Base-by-base conservation (phyloP, 805 yeast genomes). In the Lachancea mirantina region DNA sequence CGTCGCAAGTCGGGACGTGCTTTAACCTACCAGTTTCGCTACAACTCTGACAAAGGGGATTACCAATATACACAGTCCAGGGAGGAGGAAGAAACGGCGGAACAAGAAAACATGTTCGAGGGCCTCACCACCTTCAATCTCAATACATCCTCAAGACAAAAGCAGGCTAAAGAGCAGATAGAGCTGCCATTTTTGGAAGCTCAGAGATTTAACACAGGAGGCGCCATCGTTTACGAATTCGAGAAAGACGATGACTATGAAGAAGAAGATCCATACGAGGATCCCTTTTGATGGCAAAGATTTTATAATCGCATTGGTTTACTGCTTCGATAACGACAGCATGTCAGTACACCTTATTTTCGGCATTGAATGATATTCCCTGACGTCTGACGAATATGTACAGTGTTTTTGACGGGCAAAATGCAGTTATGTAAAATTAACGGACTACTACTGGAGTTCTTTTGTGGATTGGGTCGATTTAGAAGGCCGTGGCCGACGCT, bases 211-310 rank as follows among this genome's bases (percentile, higher is more conserved):
- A 72, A 75, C 20, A 62, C 73, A 30, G 95, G 95, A 34, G 96
- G 97, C 13, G 96, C 98, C 1, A 88, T 92, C 45, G 94, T 89
- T 4, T 89, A 89, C 52, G 92, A 92, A 52, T 92, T 78, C 53
- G 97, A 92, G 49, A 84, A 88, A 52, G 97, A 89, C 56, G 98
- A 89, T 55, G 98, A 89, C 57, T 89, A 88, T 52, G 98, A 89
- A 51, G 98, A 89, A 55, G 97, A 92, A 47, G 98, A 89, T 58
- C 96, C 97, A 0, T 89, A 78, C 50, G 98, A 89, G 54, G 97
- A 89, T 52, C 97, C 97, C 5, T 87, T 85, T 50, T 87, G 58
- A 25, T 23, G 14, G 5, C 11, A 14, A 23, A 7, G 14, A 23
- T 14, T 10, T 19, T 8, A 8, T 19, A 25, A 11, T 19, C 18